Conservation (phyloP, 768 basidiomycete genomes). For the Lentinula lateritia region DNA sequence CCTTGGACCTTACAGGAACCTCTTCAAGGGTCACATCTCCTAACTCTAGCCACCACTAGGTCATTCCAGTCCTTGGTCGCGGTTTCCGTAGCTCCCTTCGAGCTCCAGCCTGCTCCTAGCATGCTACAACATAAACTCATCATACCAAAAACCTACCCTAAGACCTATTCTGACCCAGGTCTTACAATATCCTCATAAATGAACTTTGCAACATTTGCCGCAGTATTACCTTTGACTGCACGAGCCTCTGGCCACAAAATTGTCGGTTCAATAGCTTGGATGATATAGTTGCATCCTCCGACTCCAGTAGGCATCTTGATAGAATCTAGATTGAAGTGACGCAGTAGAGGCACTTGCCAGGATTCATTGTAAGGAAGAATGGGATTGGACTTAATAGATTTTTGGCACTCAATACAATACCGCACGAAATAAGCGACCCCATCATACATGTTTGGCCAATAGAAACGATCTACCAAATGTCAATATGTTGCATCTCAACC, state of each 20-base stretch:
- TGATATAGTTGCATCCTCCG: slow-evolving; percentile 17
- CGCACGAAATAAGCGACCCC: slow-evolving; percentile 22
- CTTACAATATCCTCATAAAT: slow-evolving; percentile 23
- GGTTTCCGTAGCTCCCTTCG: no score
- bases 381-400: slow-evolving; percentile 13
- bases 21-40: no score
- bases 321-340: slow-evolving; percentile 20
- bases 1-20: no score
- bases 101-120: no score
- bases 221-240: slow-evolving; percentile 7
- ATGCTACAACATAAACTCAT: no score
- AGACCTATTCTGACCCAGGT: no score
- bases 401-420: slow-evolving; percentile 28
- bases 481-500: slow-evolving; percentile 18
- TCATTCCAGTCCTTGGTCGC: no score
- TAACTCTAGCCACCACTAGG: no score
- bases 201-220: slow-evolving; percentile 17
- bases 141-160: no score
- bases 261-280: slow-evolving; percentile 18
- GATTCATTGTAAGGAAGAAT: slow-evolving; percentile 16
- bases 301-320: slow-evolving; percentile 22
- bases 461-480: slow-evolving; percentile 18
- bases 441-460: slow-evolving; percentile 30
- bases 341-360: slow-evolving; percentile 16
- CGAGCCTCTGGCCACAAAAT: slow-evolving; percentile 19